Evolutionary conservation across 768 basidiomycete genomes (phyloP), one percentile per base, ranked within the genome.

Genomic region (Naganishia friedmannii): DNA sequence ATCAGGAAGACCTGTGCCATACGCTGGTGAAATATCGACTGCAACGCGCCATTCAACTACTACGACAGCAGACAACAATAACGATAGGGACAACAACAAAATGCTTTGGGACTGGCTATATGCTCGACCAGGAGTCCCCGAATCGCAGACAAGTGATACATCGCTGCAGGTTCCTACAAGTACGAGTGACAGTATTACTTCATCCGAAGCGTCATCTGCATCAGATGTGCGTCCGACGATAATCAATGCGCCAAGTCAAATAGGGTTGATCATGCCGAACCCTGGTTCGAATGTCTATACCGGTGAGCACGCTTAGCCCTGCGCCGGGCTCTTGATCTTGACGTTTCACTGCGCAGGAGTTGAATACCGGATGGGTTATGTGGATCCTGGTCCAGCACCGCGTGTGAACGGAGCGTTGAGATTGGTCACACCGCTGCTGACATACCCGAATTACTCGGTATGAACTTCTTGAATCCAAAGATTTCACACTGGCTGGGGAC

Each of bases 251-350:
- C 71, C 71, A 23, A n/a, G 46, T 34, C 42, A 53, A 31, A 77
- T 81, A 56, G 80, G 80, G 0, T 37, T 81, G 57, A 79, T 81
- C 70, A 79, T 81, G 80, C 80, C 80, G 9, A 74, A 78, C 71
- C 80, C 80, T 0, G 74, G 70, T 53, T 34, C 55, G 1, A 53
- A 65, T 31, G 31, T 77, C 13, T 81, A 78, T 70, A 72, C 75
- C 19, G 76, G 80, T 78, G 53, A 71, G 74, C 13, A 63, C 51
- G 31, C 3, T 1, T 70, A 17, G 23, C 12, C 42, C 26, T n/a
- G 26, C 26, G 21, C 8, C 31, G 51, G 4, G 21, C 39, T 26
- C 28, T 0, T 65, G 3, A 31, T 21, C 28, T 12, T 63, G 32
- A 32, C 65, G 51, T 29, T 26, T 39, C 17, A 55, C 34, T 7